Evolutionary conservation across 2,329 filamentous ascomycete species (phyloP).

Genomic region (Sporothrix curviconia): DNA sequence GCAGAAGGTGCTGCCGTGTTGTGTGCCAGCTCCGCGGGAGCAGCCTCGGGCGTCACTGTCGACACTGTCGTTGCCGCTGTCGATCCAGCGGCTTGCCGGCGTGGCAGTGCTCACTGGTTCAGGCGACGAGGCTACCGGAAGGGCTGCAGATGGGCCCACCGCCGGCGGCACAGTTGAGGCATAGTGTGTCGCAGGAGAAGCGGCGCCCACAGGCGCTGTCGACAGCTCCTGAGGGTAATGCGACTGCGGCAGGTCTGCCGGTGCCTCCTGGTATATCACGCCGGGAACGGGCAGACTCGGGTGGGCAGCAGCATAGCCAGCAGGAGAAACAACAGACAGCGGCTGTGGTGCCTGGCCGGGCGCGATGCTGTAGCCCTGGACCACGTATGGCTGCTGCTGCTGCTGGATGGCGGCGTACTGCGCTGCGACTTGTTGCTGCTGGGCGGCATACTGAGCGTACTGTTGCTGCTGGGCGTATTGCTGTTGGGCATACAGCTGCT

Average conservation of each 20-base stretch:
- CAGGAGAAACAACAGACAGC: neutral
- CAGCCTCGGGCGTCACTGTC: neutral
- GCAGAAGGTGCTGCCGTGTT: neutral
- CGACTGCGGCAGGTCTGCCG: neutral
- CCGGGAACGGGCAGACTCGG: conserved; percentile 9
- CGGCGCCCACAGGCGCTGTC: neutral
- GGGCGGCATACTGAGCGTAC: neutral
- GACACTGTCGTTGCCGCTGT: neutral
- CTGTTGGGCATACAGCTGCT: neutral
- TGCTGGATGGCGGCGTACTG: neutral
- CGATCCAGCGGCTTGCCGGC: no score
- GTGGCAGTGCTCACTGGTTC: no score
- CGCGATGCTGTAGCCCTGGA: conserved; percentile 6
- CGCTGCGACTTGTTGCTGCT: neutral
- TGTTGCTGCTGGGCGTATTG: neutral
- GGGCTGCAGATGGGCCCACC: neutral
- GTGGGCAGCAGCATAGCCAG: conserved; percentile 1
- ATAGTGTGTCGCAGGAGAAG: neutral
- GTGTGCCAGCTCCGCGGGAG: neutral
- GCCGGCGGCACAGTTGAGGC: neutral
- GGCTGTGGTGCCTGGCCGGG: conserved; percentile 5
- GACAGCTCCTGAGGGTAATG: conserved; percentile 6
- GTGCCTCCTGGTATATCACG: conserved; percentile 13
- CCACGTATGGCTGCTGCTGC: conserved; percentile 4
- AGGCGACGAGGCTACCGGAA: neutral